These are phyloP conservation scores for Solanum lignicaule DNA, from an alignment of 257 asterid genomes.

Conservation along the genomic window DNA sequence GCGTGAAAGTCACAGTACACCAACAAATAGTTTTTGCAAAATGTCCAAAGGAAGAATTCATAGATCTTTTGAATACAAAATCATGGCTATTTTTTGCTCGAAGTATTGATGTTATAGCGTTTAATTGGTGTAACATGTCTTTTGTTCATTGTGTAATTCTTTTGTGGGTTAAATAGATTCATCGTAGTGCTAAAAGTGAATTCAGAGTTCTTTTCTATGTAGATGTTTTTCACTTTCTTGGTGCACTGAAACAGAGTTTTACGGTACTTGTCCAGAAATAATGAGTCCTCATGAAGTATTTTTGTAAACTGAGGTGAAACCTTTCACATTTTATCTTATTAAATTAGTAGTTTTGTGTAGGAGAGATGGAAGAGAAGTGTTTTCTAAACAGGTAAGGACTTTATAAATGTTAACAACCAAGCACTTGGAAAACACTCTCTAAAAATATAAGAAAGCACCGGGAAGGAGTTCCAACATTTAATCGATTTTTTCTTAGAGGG, in stretches of 20 bases:
- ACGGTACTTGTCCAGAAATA: background rate
- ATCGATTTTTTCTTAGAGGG: background rate
- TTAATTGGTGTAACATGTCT: background rate
- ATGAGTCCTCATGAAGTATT: background rate
- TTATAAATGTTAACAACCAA: background rate
- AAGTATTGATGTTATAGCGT: background rate
- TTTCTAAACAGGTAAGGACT: background rate
- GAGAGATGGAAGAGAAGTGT: background rate
- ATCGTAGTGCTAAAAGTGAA: background rate
- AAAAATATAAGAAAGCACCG: background rate
- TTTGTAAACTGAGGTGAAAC: background rate
- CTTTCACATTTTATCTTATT: background rate
- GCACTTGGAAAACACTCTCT: background rate
- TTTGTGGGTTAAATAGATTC: background rate
- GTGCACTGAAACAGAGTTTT: background rate
- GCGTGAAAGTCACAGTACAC: background rate
- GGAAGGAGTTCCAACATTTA: background rate
- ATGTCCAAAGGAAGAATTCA: background rate
- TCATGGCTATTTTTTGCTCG: background rate
- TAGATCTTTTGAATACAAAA: background rate
- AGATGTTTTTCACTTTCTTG: background rate
- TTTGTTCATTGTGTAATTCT: background rate
- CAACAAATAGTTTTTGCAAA: background rate
- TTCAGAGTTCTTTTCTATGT: background rate
- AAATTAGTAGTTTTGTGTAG: background rate